Base-by-base conservation (phyloP, 1,139 yeast species). In the Candida tropicalis region DNA sequence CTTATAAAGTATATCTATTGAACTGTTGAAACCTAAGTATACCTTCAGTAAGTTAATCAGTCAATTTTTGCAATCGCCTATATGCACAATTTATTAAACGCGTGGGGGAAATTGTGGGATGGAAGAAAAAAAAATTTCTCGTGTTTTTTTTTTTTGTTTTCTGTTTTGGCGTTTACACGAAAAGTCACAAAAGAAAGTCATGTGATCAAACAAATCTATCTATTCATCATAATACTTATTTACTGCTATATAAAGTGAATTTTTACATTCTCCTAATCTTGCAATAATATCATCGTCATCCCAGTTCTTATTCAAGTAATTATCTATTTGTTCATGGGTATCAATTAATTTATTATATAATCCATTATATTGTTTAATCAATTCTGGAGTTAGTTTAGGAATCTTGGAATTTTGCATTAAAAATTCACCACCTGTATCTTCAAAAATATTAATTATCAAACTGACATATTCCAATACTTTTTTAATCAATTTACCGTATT, bases 371-470 rank as follows among this genome's bases (percentile, higher is more conserved):
- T 59, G 49, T 12, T 54, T 53, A 16, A 62, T 53, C 42, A 68
- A 52, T 5, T 51, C 53, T 9, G 61, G 65, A 9, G 60, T 59
- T 31, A 66, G 58, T 46, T 67, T 67, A 11, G 80, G 76, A 12
- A 77, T 60, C 50, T 73, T 75, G 17, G 79, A 64, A 45, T 75
- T 73, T 37, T 66, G 71, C 24, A 65, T 49, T 18, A 76, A 50
- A 33, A 60, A 65, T 17, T 68, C 75, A 8, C 66, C 68, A 11
- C 74, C 71, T 2, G 73, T 66, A 23, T 68, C 60, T 5, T 64
- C 45, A 54, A 69, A 59, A 29, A 59, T 51, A 38, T 69, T 62
- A 35, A 69, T 54, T 12, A 70, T 54, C 12, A 63, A 56, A 32
- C 62, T 65, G 40, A 62, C 65, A 40, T 58, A 57, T 48, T 52